These are phyloP conservation scores for Cryptosporidium xiaoi DNA, from an alignment of 169 alveolate species.

Conservation along the genomic window DNA sequence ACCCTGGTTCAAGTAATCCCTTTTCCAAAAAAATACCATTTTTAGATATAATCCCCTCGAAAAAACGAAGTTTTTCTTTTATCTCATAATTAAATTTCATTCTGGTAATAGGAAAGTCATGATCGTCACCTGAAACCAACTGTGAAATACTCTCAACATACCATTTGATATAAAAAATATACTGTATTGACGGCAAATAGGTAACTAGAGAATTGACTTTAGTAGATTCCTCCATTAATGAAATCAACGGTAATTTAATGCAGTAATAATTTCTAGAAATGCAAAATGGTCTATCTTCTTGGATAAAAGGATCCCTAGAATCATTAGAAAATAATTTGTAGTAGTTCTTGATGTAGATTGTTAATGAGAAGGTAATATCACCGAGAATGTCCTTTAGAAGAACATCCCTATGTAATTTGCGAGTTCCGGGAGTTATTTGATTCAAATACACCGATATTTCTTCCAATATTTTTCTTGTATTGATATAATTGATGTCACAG, in stretches of 20 bases:
- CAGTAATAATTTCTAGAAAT: slow-evolving; percentile 15
- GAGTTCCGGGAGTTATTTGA: neutral
- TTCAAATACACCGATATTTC: too few species aligned
- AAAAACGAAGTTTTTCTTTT: neutral
- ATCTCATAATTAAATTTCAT: too few species aligned
- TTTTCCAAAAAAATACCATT: slow-evolving; percentile 11
- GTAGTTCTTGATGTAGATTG: slow-evolving; percentile 1
- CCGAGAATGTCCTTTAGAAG: neutral
- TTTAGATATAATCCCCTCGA: neutral
- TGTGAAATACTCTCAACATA: slow-evolving; percentile 15
- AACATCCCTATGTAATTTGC: neutral
- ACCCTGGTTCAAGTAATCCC: neutral
- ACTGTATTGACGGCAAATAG: slow-evolving; percentile 42
- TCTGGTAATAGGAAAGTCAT: neutral
- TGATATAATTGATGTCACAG: too few species aligned
- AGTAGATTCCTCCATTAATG: neutral
- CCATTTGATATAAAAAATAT: slow-evolving; percentile 54
- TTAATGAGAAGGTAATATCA: slow-evolving; percentile 24
- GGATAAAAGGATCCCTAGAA: neutral
- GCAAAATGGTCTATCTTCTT: slow-evolving; percentile 20
- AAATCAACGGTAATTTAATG: slow-evolving; percentile 5
- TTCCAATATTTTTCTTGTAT: too few species aligned
- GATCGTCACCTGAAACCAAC: neutral
- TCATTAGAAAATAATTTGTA: neutral
- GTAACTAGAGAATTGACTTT: slow-evolving; percentile 12